Evolutionary conservation across 2,329 filamentous ascomycete species (phyloP), one percentile per base, ranked within the genome.

Genomic region (Cladosporium velox): DNA sequence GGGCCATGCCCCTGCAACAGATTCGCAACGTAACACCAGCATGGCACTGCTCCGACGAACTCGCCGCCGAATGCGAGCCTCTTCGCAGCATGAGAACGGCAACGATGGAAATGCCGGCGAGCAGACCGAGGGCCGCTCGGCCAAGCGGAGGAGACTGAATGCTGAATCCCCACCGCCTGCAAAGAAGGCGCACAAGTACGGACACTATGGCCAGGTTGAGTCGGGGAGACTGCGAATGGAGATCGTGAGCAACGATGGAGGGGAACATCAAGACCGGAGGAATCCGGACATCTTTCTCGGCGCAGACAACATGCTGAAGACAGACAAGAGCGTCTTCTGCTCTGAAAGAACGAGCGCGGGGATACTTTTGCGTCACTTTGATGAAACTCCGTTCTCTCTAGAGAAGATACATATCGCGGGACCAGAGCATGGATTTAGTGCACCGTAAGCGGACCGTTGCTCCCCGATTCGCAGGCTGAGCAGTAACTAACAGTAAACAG

Each of bases 281-380:
- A 66, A 71, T 63, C 73, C 75, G 10, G 67, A 64, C 26, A 73
- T 73, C 21, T 86, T 89, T 71, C 91, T 91, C 69, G 85, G 86
- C 14, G 88, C 90, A 24, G 91, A 93, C 71, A 97, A 97, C 76
- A 89, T 97, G 32, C 83, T 98, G 68, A 88, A 87, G 71, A 89
- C 93, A 76, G 92, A 98, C 77, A 84, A 84, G 66, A 91, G 90
- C 12, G 92, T 97, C 2, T 98, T 97, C 76, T 96, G 93, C 79
- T 96, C 93, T 44, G 91, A 94, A 76, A 89, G 88, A n/a, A 90
- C 90, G 68, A 87, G 88, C 66, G 97, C 93, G 80, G 97, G 97
- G 74, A 87, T 98, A 71, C 84, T 98, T 14, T 79, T 98, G 65
- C 87, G 88, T 66, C 94, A 98, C 76, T 88, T 90, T 70, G 92